Base-by-base conservation (phyloP, 495 filamentous ascomycete genomes). In the Usnea hakonensis region DNA sequence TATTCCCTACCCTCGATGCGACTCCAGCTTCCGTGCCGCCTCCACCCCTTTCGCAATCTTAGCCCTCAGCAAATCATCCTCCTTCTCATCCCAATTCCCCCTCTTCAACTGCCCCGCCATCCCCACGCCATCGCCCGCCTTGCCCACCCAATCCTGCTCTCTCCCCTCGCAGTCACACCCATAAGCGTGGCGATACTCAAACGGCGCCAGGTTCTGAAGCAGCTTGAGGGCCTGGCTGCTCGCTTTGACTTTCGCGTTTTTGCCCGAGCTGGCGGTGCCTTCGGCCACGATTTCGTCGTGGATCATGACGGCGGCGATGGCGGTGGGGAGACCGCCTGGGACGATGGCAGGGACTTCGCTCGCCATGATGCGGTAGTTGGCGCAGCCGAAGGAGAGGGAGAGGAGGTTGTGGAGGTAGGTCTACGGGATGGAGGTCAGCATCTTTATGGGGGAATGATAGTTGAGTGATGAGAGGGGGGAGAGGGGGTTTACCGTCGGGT, bases 211-310 rank as follows among this genome's bases (percentile, higher is more conserved):
- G 0, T 75, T 79, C 65, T 85, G 77, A 61, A 97, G 62, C 41
- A 72, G 66, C 23, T 75, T 64, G 56, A 90, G 63, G 0, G 90
- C 90, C 55, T 79, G 79, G 66, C 88, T 82, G 53, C 88, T 87
- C 5, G 87, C 91, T 44, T 80, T 84, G 19, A 90, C 71, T 71
- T 90, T 92, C 0, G 89, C 90, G 74, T 88, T 84, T 57, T 87
- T 79, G 1, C 80, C 78, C 55, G 84, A 90, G 10, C 76, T 79
- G 0, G 84, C 83, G 41, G 77, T 76, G 0, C 80, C 85, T 58
- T 87, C 78, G 0, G 84, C 85, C 38, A 90, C 69, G 55, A 90
- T 78, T 44, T 81, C 66, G 46, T 83, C 80, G 68, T 98, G 94
- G 9, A 97, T 81, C 69, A 93, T 77, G 23, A 97, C 79, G 5